Percentiles rank a stretch among this genome's conserved stretches.
phyloP scores from a whole-genome alignment of 2,329 filamentous ascomycete species.

The Parafenestella ontariensis region DNA sequence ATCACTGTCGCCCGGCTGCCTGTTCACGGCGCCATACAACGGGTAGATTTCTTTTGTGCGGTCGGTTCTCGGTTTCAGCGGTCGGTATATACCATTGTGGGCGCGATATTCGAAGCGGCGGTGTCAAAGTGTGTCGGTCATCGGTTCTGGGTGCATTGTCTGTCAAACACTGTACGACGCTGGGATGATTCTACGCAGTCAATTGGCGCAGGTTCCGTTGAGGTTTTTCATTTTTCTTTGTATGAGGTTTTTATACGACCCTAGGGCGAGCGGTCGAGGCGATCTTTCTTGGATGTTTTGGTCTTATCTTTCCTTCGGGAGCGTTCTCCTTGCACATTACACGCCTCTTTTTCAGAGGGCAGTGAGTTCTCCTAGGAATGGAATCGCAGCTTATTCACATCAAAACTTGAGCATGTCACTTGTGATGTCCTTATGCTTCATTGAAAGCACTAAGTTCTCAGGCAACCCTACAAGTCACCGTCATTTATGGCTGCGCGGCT shows the following conservation, averaged over 20 bases:
- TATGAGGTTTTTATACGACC: constrained; percentile 42
- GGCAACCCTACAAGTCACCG: too few species aligned
- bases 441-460: neutral
- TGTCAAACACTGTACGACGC: constrained; percentile 48
- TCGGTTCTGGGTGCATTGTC: constrained; percentile 45
- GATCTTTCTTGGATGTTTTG: constrained; percentile 43
- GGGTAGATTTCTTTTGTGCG: constrained; percentile 53
- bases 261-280: constrained; percentile 23
- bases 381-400: constrained; percentile 42
- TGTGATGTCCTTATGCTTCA: neutral
- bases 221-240: constrained; percentile 34
- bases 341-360: constrained; percentile 45
- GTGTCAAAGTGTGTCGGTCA: constrained; percentile 45
- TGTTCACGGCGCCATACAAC: constrained; percentile 33
- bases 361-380: constrained; percentile 45
- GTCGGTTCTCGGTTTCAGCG: constrained; percentile 42
- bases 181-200: constrained; percentile 50
- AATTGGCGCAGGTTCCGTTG: constrained; percentile 38
- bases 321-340: constrained; percentile 38
- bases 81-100: constrained; percentile 52
- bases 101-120: constrained; percentile 49
- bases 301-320: constrained; percentile 29
- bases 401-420: neutral
- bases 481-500: too few species aligned
- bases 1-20: constrained; percentile 40